Base-by-base conservation (phyloP, 441 rosid genomes). In the Flueggea neowawraea region DNA sequence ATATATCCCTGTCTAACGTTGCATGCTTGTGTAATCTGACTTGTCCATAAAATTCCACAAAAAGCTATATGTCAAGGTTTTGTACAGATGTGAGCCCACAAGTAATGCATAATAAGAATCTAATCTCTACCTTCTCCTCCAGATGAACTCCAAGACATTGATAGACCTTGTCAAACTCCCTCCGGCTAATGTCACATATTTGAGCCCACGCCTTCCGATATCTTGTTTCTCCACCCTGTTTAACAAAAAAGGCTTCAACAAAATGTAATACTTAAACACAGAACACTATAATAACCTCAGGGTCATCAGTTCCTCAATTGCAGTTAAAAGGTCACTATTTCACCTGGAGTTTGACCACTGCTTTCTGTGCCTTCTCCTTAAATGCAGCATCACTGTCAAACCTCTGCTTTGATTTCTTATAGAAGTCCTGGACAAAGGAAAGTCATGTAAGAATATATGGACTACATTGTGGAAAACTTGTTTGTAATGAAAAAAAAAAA, bases 301-400 rank as follows among this genome's bases (percentile, higher is more conserved):
- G 3, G 31, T 13, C 15, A 66, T n/a, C 22, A 60, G 10, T 47
- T 28, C 47, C 62, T 16, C 6, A 15, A 43, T 28, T 12, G 5
- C 61, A 53, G 14, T 50, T 31, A 3, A 54, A 55, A 56, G 50
- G 4, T 47, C 12, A 10, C 0, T 9, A 63, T 44, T 62, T 76
- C 62, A 94, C 99, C 97, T 94, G 97, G 51, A 94, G 96, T 32
- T 79, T 86, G 70, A 94, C 96, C 49, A 94, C 99, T 36, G 93
- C 99, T 68, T 68, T 79, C 33, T 91, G 97, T 64, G 99, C 99
- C 73, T 72, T 84, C 69, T 91, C 89, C 86, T 89, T 91, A 58
- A 94, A 94, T 31, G 45, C 84, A 6, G 79, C 64, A 76, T 86
- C 99, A 22, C 17, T 12, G 69, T 91, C 96, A 66, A 94, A 94